Evolutionary conservation across 179 eudicot genomes (phyloP).

Genomic region (Spinacia oleracea): DNA sequence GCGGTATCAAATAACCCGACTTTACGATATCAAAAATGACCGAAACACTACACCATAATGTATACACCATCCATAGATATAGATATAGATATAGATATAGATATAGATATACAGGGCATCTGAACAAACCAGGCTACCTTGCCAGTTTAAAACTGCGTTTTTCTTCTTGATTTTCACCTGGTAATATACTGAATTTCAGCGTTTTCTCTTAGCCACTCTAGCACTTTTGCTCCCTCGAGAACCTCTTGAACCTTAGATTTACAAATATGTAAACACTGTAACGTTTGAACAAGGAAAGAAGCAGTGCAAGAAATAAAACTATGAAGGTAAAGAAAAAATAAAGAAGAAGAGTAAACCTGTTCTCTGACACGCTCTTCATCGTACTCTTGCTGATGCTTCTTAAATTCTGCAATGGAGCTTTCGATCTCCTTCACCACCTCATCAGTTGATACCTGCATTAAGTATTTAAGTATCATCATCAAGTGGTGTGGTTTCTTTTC

Average conservation of each 20-base stretch:
- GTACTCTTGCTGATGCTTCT: slow-evolving; percentile 72
- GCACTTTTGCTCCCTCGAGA: slow-evolving; percentile 93
- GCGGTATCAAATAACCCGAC: not conserved
- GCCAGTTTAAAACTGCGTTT: not conserved
- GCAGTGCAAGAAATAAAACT: not conserved
- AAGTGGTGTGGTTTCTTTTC: slow-evolving; percentile 11
- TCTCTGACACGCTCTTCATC: slow-evolving; percentile 76
- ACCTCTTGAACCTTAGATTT: slow-evolving; percentile 72
- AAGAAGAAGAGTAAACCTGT: slow-evolving; percentile 50
- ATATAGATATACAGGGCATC: not conserved
- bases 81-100: too few species aligned
- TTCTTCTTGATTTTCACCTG: slow-evolving; percentile 14
- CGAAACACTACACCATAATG: not conserved
- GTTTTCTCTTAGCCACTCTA: slow-evolving; percentile 84
- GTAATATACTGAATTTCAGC: slow-evolving; percentile 64
- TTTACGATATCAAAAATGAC: slow-evolving; percentile 9
- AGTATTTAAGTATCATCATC: slow-evolving; percentile 9
- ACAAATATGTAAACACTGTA: not conserved
- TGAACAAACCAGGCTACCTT: not conserved
- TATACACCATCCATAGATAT: not conserved
- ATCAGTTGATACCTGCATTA: slow-evolving; percentile 68
- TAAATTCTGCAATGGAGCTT: slow-evolving; percentile 79
- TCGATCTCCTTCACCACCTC: slow-evolving; percentile 84
- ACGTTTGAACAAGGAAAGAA: not conserved
- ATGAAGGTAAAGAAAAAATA: not conserved